A percentile compares a stretch with the other conserved stretches of the same genome.
phyloP scores from a whole-genome alignment of 129 eudicot genomes.

The Flaveria sonorensis region DNA sequence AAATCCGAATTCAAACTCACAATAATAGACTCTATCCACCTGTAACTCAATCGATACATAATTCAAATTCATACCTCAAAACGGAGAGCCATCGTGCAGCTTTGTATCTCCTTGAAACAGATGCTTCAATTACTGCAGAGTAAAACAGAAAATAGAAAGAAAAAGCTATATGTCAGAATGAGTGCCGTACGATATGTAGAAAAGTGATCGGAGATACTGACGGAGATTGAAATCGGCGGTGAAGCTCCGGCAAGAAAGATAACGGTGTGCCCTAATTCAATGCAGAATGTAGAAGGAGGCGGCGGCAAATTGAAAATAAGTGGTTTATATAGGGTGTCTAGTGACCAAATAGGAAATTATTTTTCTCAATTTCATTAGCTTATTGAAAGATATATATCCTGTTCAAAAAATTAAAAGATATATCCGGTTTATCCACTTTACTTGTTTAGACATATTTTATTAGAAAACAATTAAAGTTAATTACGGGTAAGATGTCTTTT shows the following conservation, averaged over 20 bases:
- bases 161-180: conserved; percentile 5
- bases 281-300: conserved; percentile 33
- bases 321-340: conserved; percentile 27
- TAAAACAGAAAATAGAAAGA: not conserved
- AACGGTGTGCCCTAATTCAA: conserved; percentile 35
- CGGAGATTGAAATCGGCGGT: conserved; percentile 13
- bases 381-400: too few relatives aligned
- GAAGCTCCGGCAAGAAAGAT: conserved; percentile 7
- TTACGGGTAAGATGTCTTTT: too few relatives aligned
- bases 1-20: not conserved
- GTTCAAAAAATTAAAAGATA: too few relatives aligned
- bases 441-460: too few relatives aligned
- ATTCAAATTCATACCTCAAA: conserved; percentile 51
- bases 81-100: conserved; percentile 63
- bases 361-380: not conserved
- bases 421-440: too few relatives aligned
- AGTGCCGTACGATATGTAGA: not conserved
- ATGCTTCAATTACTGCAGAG: conserved; percentile 15
- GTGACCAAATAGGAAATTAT: not conserved
- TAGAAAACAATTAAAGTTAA: too few relatives aligned
- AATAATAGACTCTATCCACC: not conserved
- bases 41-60: not conserved
- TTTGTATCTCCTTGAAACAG: conserved; percentile 3
- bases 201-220: conserved; percentile 6
- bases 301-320: conserved; percentile 39